A percentile compares a stretch with the other conserved stretches of the same genome.
These are phyloP conservation scores for Roridomyces roridus DNA, from an alignment of 768 basidiomycete genomes.

Conservation along the genomic window DNA sequence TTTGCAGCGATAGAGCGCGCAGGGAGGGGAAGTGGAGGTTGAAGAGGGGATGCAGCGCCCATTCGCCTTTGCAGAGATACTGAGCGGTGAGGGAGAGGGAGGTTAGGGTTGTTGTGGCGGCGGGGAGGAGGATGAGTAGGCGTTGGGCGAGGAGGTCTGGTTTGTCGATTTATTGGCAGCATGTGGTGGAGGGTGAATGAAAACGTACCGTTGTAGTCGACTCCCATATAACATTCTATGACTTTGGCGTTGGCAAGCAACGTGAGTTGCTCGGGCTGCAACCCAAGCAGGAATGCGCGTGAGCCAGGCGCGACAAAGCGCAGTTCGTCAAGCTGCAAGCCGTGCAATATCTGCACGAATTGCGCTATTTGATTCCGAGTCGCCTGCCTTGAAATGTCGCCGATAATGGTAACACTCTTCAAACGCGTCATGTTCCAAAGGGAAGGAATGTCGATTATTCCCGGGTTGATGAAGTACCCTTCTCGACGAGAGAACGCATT, in stretches of 20 bases:
- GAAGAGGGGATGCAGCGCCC: not conserved
- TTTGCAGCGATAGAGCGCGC: conserved; percentile 10
- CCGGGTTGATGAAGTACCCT: conserved; percentile 2
- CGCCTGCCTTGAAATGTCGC: conserved; percentile 12
- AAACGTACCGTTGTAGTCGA: conserved; percentile 4
- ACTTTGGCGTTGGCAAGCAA: conserved; percentile 13
- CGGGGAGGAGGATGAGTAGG: not conserved
- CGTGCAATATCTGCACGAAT: conserved; percentile 15
- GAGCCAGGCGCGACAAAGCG: not conserved
- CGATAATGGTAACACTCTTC: conserved; percentile 15
- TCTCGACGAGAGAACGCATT: not conserved
- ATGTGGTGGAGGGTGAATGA: not conserved
- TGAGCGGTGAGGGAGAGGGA: conserved; percentile 8
- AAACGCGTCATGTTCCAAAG: conserved; percentile 13
- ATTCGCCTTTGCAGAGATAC: not conserved
- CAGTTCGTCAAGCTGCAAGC: conserved; percentile 13
- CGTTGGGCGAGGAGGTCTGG: conserved; percentile 2
- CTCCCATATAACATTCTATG: not conserved
- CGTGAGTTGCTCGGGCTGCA: not conserved
- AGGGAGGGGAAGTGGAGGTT: conserved; percentile 11
- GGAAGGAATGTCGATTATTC: conserved; percentile 4
- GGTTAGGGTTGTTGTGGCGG: conserved; percentile 14
- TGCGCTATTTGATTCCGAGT: not conserved
- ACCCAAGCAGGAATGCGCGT: conserved; percentile 8
- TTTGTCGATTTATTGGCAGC: not conserved